Evolutionary conservation across 1,139 yeast species (phyloP).

Genomic region (Saccharomyces hybrid): DNA sequence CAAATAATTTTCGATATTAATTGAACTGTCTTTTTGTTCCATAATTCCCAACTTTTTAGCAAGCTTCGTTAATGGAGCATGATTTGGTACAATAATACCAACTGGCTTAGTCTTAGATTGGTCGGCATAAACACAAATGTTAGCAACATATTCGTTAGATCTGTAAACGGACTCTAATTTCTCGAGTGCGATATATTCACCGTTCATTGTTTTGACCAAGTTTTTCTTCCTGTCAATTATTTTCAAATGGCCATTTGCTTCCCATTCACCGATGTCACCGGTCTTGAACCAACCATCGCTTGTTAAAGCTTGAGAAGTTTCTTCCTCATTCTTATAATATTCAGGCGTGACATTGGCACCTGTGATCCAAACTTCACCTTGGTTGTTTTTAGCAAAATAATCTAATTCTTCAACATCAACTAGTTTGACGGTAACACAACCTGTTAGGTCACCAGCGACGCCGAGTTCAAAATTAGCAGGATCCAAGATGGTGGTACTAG

Average conservation of each 20-base stretch:
- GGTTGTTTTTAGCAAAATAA: slow-evolving; percentile 79
- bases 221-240: slow-evolving; percentile 94
- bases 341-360: slow-evolving; percentile 69
- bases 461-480: slow-evolving; percentile 62
- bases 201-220: slow-evolving; percentile 88
- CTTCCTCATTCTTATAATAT: slow-evolving; percentile 77
- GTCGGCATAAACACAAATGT: slow-evolving; percentile 92
- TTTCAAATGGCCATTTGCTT: slow-evolving; percentile 65
- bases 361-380: slow-evolving; percentile 81
- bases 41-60: slow-evolving; percentile 48
- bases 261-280: slow-evolving; percentile 97
- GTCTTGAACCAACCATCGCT: slow-evolving; percentile 83
- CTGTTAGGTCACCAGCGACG: slow-evolving; percentile 75
- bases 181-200: slow-evolving; percentile 96
- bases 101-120: slow-evolving; percentile 78
- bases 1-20: slow-evolving; percentile 43
- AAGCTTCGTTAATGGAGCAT: slow-evolving; percentile 51
- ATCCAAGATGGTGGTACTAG: slow-evolving; percentile 68
- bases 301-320: slow-evolving; percentile 69
- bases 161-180: slow-evolving; percentile 81
- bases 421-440: slow-evolving; percentile 82
- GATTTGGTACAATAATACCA: slow-evolving; percentile 82
- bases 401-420: slow-evolving; percentile 91
- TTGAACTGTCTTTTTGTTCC: slow-evolving; percentile 35
- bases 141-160: slow-evolving; percentile 65